These are phyloP conservation scores for Scorias spongiosa DNA, from an alignment of 2,329 filamentous ascomycete species.

Conservation along the genomic window DNA sequence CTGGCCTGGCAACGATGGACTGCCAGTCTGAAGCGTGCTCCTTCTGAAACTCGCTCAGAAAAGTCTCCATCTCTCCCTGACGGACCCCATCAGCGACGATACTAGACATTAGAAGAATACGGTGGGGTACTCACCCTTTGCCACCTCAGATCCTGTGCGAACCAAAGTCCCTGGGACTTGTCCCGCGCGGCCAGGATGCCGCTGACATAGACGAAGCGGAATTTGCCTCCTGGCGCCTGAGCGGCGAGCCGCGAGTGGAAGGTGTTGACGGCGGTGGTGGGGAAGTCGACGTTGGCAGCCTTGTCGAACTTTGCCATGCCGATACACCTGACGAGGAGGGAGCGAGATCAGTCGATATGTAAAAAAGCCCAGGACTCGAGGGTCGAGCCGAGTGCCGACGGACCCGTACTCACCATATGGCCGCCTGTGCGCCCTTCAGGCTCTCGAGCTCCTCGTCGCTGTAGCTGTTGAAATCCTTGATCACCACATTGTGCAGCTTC, in stretches of 20 bases:
- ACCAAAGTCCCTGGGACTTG: slow-evolving; percentile 18
- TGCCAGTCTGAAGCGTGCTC: slow-evolving; percentile 11
- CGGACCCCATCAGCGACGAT: neutral
- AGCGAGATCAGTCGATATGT: neutral
- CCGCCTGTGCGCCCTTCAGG: slow-evolving; percentile 25
- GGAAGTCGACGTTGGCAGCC: slow-evolving; percentile 22
- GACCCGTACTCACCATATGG: slow-evolving; percentile 22
- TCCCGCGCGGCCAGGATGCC: slow-evolving; percentile 20
- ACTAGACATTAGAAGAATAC: too few relatives aligned
- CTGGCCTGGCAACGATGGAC: slow-evolving; percentile 12
- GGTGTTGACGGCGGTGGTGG: slow-evolving; percentile 17
- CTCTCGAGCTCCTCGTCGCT: slow-evolving; percentile 25
- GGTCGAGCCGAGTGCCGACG: neutral
- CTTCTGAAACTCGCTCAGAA: slow-evolving; percentile 10
- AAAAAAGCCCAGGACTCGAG: too few relatives aligned
- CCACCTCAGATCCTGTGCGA: slow-evolving; percentile 14
- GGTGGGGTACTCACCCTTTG: slow-evolving; percentile 12
- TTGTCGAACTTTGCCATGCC: slow-evolving; percentile 11
- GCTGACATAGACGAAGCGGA: slow-evolving; percentile 25
- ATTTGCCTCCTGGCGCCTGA: slow-evolving; percentile 10
- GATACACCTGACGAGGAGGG: slow-evolving; percentile 18
- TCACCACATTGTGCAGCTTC: slow-evolving; percentile 37
- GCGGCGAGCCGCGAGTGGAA: slow-evolving; percentile 14
- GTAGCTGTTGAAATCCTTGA: slow-evolving; percentile 39
- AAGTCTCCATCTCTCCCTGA: slow-evolving; percentile 12